Percentiles rank a stretch among this genome's conserved stretches.
Evolutionary conservation across 225 moss, liverwort and hornwort genomes (phyloP).

Genomic region (Marchantia paleacea): DNA sequence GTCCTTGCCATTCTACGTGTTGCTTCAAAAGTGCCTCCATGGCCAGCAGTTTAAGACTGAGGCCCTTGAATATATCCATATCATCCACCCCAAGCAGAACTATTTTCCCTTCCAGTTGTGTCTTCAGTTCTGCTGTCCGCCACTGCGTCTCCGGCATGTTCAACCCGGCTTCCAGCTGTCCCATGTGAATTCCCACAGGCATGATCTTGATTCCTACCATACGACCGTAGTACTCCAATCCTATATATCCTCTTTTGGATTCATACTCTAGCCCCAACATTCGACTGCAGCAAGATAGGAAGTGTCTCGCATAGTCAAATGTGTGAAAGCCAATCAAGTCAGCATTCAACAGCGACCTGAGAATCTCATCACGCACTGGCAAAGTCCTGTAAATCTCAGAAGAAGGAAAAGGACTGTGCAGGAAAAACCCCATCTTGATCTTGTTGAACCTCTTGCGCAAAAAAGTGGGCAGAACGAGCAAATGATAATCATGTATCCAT

Average conservation of each 20-base stretch:
- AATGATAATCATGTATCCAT: conserved; percentile 98
- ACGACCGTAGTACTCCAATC: conserved; percentile 95
- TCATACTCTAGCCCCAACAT: conserved; percentile 95
- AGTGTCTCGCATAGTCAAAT: conserved; percentile 97
- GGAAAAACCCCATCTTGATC: conserved; percentile 91
- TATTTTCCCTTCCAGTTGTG: conserved; percentile 70
- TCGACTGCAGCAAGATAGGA: conserved; percentile 91
- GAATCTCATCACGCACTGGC: conserved; percentile 92
- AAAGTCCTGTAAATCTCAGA: conserved; percentile 97
- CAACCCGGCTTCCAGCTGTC: conserved; percentile 66
- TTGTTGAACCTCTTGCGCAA: conserved; percentile 91
- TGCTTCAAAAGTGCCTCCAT: conserved; percentile 85
- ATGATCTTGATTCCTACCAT: conserved; percentile 97
- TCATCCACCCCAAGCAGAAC: conserved; percentile 95
- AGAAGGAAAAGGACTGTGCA: conserved; percentile 95
- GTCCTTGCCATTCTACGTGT: conserved; percentile 75
- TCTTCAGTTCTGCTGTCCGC: conserved; percentile 67
- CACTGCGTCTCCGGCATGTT: conserved; percentile 62
- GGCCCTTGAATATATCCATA: conserved; percentile 98
- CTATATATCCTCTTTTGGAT: conserved; percentile 95
- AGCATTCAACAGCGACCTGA: conserved; percentile 80
- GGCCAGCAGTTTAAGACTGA: conserved; percentile 91
- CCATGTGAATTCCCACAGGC: conserved; percentile 90
- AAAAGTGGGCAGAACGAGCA: conserved; percentile 91
- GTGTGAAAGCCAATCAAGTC: conserved; percentile 99